phyloP scores from a whole-genome alignment of 352 stramenopile genomes.

The Globisporangium camurandrum region DNA sequence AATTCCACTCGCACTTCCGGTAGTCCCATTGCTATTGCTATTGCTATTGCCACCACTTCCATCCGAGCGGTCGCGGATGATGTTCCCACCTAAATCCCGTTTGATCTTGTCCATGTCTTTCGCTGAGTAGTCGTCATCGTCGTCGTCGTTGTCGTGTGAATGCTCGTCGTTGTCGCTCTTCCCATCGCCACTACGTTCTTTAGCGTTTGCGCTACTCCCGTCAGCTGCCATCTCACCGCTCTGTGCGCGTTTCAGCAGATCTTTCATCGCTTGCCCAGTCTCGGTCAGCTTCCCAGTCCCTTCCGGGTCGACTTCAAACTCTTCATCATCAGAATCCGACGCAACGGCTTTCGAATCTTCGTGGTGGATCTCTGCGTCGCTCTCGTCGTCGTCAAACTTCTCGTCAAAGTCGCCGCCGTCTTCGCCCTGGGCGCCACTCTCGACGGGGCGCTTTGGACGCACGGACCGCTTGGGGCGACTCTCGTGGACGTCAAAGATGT shows the following conservation, averaged over 20 bases:
- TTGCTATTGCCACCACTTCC: not conserved
- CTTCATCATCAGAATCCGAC: conserved; percentile 72
- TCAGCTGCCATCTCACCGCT: conserved; percentile 47
- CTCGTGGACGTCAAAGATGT: conserved; percentile 65
- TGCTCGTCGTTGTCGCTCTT: conserved; percentile 35
- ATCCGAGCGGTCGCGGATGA: conserved; percentile 59
- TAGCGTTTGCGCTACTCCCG: not conserved
- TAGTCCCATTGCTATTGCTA: not conserved
- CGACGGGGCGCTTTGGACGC: conserved; percentile 37
- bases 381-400: conserved; percentile 85
- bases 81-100: conserved; percentile 71
- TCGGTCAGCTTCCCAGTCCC: conserved; percentile 70
- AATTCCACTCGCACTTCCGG: not conserved
- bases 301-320: conserved; percentile 65
- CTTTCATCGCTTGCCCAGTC: conserved; percentile 78
- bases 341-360: conserved; percentile 53
- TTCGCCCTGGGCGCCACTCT: conserved; percentile 58
- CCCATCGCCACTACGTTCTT: not conserved
- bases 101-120: conserved; percentile 81
- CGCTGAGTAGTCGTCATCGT: conserved; percentile 66
- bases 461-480: conserved; percentile 35
- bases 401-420: conserved; percentile 84
- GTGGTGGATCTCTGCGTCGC: conserved; percentile 74
- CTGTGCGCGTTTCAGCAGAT: conserved; percentile 70
- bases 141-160: conserved; percentile 56